These are phyloP conservation scores for Neotropicomus parvogracilis DNA, from an alignment of 1,284 basidiomycete species.

Conservation along the genomic window DNA sequence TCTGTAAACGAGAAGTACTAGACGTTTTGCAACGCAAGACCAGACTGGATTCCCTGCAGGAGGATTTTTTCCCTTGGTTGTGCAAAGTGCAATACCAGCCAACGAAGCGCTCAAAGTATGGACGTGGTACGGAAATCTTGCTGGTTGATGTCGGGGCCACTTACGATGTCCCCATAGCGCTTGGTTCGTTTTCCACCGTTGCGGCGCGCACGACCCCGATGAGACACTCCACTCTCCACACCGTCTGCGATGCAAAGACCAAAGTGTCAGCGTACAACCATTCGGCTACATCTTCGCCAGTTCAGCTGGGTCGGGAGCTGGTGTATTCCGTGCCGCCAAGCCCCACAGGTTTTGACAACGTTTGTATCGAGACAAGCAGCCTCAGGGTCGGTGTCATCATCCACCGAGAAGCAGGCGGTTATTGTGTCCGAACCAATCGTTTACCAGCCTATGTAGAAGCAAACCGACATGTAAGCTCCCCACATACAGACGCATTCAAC, in stretches of 20 bases:
- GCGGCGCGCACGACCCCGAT: constrained; percentile 39
- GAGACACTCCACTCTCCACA: constrained; percentile 55
- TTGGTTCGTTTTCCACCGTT: constrained; percentile 22
- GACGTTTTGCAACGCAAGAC: constrained; percentile 66
- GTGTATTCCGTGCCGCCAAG: constrained; percentile 39
- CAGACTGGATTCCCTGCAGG: constrained; percentile 73
- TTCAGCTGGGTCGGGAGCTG: constrained; percentile 19
- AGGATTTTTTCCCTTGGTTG: constrained; percentile 88
- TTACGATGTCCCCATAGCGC: constrained; percentile 9
- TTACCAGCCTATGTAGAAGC: constrained; percentile 79
- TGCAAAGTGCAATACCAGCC: constrained; percentile 78
- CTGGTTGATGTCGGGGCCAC: background rate
- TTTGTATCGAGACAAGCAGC: constrained; percentile 37
- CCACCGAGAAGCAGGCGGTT: constrained; percentile 54
- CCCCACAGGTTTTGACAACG: constrained; percentile 43
- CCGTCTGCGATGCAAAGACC: constrained; percentile 15
- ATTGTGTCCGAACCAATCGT: constrained; percentile 80
- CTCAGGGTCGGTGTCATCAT: constrained; percentile 60
- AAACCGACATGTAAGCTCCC: constrained; percentile 62
- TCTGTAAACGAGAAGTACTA: constrained; percentile 75
- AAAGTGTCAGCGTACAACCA: constrained; percentile 5
- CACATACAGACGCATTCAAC: background rate
- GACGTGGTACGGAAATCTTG: constrained; percentile 38
- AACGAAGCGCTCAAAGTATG: constrained; percentile 57
- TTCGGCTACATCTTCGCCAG: constrained; percentile 22